Evolutionary conservation across 768 basidiomycete genomes (phyloP).

Genomic region (Calocybe cyanea): DNA sequence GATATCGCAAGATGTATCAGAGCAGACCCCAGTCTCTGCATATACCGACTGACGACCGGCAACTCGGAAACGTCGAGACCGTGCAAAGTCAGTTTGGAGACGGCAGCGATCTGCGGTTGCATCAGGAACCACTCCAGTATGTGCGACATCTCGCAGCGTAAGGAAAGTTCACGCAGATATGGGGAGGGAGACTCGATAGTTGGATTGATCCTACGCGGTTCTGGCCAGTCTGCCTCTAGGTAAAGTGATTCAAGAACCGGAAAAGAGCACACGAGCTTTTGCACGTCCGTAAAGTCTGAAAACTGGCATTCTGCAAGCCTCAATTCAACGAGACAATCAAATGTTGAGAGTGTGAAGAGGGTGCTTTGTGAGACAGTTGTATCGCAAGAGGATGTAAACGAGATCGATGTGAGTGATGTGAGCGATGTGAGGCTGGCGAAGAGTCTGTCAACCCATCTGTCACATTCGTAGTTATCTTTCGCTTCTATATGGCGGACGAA

Average conservation of each 20-base stretch:
- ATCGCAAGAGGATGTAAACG: conserved; percentile 8
- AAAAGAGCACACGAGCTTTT: conserved; percentile 12
- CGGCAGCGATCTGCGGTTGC: conserved; percentile 8
- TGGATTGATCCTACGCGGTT: conserved; percentile 4
- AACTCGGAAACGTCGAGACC: conserved; percentile 9
- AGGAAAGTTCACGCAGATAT: conserved; percentile 12
- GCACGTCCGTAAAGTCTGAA: conserved; percentile 11
- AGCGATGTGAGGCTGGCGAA: conserved; percentile 6
- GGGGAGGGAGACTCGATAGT: conserved; percentile 5
- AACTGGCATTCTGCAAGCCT: conserved; percentile 14
- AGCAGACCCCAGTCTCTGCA: conserved; percentile 9
- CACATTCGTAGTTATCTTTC: conserved; percentile 12
- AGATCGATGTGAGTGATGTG: conserved; percentile 10
- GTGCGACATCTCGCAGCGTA: conserved; percentile 15
- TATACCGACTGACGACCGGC: conserved; percentile 11
- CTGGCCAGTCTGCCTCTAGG: conserved; percentile 14
- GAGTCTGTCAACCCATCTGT: conserved; percentile 7
- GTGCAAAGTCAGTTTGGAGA: conserved; percentile 13
- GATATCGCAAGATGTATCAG: conserved; percentile 12
- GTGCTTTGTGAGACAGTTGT: conserved; percentile 4
- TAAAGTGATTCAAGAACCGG: conserved; percentile 11
- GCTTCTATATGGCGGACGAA: conserved; percentile 11
- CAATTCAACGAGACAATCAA: conserved; percentile 9
- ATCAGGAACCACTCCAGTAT: conserved; percentile 13
- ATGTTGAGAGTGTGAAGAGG: conserved; percentile 6